phyloP scores from a whole-genome alignment of 2,329 filamentous ascomycete genomes.

The Neurospora crassa region DNA sequence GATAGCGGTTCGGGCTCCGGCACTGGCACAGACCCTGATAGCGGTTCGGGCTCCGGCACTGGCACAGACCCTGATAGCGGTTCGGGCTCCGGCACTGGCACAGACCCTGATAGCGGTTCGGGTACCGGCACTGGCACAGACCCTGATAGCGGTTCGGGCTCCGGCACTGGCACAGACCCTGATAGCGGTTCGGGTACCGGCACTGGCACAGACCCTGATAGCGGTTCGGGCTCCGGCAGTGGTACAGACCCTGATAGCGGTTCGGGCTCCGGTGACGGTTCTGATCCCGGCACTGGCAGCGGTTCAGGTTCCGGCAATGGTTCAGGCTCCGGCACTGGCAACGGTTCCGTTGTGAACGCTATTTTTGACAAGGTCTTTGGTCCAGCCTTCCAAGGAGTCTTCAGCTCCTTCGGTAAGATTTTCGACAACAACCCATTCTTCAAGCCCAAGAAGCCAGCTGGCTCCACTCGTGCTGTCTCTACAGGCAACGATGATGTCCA shows the following conservation, averaged over 20 bases:
- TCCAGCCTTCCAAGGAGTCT: neutral
- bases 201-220: no score
- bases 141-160: no score
- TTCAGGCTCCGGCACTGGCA: no score
- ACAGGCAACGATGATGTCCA: neutral
- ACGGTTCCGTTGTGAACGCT: neutral
- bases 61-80: no score
- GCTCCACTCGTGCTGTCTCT: neutral
- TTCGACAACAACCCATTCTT: neutral
- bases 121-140: neutral
- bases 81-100: no score
- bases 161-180: no score
- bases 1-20: neutral
- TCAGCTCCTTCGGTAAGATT: neutral
- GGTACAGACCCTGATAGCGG: no score
- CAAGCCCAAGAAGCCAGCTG: neutral
- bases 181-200: neutral
- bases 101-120: no score
- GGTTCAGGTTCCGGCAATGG: neutral
- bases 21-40: no score
- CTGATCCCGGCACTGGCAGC: no score
- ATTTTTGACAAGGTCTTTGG: neutral
- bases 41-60: neutral
- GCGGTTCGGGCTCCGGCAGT: no score
- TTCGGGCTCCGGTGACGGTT: neutral